A percentile compares a stretch with the other conserved stretches of the same genome.
These are phyloP conservation scores for Fraxinus floribunda DNA, from an alignment of 305 asterid species.

Conservation along the genomic window DNA sequence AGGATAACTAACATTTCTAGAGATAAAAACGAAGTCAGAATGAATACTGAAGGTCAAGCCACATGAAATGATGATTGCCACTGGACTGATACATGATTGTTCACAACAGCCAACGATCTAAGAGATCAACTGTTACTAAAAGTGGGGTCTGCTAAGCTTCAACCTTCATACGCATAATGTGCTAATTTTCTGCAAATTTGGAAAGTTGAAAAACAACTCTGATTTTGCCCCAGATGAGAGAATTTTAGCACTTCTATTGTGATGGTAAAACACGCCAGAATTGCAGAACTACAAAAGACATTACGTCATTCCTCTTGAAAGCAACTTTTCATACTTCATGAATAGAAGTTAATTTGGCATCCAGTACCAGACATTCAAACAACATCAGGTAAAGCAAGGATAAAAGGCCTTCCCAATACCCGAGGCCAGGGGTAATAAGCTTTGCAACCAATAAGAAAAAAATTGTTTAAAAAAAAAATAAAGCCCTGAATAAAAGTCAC, in stretches of 20 bases:
- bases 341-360: background rate
- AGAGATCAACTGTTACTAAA: background rate
- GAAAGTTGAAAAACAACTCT: background rate
- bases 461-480: background rate
- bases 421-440: background rate
- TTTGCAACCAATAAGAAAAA: background rate
- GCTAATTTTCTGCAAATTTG: background rate
- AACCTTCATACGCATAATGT: background rate
- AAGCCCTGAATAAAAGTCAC: background rate
- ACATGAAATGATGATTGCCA: slow-evolving; percentile 14
- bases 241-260: background rate
- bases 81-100: background rate
- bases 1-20: slow-evolving; percentile 39
- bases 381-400: background rate
- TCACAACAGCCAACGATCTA: background rate
- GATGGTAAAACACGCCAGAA: background rate
- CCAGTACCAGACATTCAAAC: background rate
- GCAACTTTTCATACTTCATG: background rate
- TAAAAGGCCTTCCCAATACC: background rate
- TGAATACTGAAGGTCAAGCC: slow-evolving; percentile 10
- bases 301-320: background rate
- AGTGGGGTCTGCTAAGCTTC: background rate
- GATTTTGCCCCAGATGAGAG: background rate
- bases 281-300: background rate
- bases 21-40: background rate